Conservation (phyloP, 306 rosid species). For the Prunus campanulata region DNA sequence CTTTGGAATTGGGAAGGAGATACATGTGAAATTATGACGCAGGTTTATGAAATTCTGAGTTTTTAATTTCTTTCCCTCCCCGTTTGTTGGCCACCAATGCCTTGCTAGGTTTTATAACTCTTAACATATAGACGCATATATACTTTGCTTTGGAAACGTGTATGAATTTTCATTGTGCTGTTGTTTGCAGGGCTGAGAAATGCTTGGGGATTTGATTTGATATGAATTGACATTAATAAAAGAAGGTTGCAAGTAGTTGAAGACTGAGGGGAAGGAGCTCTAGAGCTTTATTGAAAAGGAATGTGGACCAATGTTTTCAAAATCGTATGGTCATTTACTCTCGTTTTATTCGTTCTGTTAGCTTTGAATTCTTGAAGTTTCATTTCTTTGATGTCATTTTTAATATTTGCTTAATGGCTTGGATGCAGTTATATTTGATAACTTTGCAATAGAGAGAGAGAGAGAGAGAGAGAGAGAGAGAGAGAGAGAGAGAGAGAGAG, state of each 20-base stretch:
- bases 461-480: neutral
- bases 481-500: neutral
- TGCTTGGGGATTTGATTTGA: neutral
- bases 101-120: neutral
- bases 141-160: neutral
- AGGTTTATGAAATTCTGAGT: neutral
- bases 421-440: neutral
- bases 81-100: neutral
- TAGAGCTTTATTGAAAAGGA: slow-evolving; percentile 14
- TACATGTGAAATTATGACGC: neutral
- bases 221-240: neutral
- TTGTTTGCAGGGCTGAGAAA: slow-evolving; percentile 18
- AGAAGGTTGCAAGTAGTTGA: slow-evolving; percentile 10
- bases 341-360: neutral
- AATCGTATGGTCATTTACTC: slow-evolving; percentile 33
- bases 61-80: neutral
- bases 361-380: neutral
- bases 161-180: neutral
- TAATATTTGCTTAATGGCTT: neutral
- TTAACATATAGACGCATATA: neutral
- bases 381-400: neutral
- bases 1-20: neutral
- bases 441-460: too few relatives aligned
- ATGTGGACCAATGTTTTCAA: slow-evolving; percentile 65
- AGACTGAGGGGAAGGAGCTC: neutral